phyloP scores from a whole-genome alignment of 768 basidiomycete species.

The Podaxis sp. region DNA sequence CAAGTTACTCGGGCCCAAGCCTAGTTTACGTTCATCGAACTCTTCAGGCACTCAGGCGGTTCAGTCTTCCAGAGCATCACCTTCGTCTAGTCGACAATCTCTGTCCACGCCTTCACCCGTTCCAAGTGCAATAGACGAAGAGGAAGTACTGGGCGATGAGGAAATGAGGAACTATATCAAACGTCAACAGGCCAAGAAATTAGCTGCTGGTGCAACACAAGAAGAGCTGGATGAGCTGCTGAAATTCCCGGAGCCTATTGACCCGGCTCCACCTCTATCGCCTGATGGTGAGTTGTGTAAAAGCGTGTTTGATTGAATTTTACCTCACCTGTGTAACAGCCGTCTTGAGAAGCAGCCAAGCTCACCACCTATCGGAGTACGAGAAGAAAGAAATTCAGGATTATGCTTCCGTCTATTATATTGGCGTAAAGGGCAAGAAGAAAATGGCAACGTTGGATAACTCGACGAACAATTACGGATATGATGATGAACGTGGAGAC shows the following conservation, averaged over 20 bases:
- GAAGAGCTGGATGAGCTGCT: slow-evolving; percentile 87
- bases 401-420: slow-evolving; percentile 78
- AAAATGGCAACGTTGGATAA: slow-evolving; percentile 74
- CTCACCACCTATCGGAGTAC: slow-evolving; percentile 76
- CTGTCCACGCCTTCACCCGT: slow-evolving; percentile 85
- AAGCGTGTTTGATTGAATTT: slow-evolving; percentile 4
- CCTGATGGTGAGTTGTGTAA: slow-evolving; percentile 61
- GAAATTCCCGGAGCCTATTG: slow-evolving; percentile 88
- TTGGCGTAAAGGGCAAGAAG: slow-evolving; percentile 81
- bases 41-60: slow-evolving; percentile 49
- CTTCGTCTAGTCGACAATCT: slow-evolving; percentile 73
- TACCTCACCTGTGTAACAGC: slow-evolving; percentile 28
- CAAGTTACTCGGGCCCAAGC: slow-evolving; percentile 80
- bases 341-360: slow-evolving; percentile 64
- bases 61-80: slow-evolving; percentile 55
- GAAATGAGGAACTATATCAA: slow-evolving; percentile 96
- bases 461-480: slow-evolving; percentile 86
- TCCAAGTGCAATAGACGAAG: slow-evolving; percentile 77
- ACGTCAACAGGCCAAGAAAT: slow-evolving; percentile 85
- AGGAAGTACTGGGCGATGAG: slow-evolving; percentile 87
- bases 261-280: slow-evolving; percentile 62
- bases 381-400: slow-evolving; percentile 93
- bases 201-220: slow-evolving; percentile 80
- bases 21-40: slow-evolving; percentile 56
- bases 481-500: slow-evolving; percentile 98